phyloP scores from a whole-genome alignment of 305 asterid species.

The Stenogyne calaminthoides region DNA sequence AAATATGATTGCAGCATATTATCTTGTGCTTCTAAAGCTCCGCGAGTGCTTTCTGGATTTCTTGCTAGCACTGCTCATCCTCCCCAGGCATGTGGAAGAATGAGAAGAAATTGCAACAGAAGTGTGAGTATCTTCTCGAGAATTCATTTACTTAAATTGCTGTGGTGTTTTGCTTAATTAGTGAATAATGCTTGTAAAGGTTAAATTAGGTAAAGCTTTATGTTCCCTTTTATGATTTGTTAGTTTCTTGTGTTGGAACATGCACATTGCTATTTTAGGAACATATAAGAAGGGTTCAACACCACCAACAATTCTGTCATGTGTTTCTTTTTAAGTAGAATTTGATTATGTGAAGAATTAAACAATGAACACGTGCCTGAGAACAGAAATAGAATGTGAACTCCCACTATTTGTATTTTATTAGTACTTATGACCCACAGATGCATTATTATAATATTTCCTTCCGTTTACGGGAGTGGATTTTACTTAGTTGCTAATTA shows the following conservation, averaged over 20 bases:
- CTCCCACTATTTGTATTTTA: neutral
- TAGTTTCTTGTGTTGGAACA: neutral
- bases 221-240: constrained; percentile 13
- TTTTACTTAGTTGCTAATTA: constrained; percentile 10
- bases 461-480: neutral
- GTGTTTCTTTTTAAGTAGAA: constrained; percentile 10
- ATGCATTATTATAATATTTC: constrained; percentile 1
- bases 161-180: neutral
- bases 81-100: constrained; percentile 48
- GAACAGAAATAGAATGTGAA: too few relatives aligned
- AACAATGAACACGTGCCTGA: neutral
- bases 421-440: neutral
- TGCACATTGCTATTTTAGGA: neutral
- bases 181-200: neutral
- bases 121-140: constrained; percentile 49
- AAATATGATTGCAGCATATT: constrained; percentile 67
- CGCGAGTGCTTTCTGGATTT: constrained; percentile 76
- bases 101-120: constrained; percentile 45
- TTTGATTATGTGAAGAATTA: neutral
- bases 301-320: neutral
- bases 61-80: constrained; percentile 85
- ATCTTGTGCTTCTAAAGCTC: constrained; percentile 85
- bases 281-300: neutral
- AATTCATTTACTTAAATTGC: neutral
- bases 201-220: constrained; percentile 11